Evolutionary conservation across 1,284 basidiomycete genomes (phyloP), one percentile per base, ranked within the genome.

Genomic region (Naganishia sp.): DNA sequence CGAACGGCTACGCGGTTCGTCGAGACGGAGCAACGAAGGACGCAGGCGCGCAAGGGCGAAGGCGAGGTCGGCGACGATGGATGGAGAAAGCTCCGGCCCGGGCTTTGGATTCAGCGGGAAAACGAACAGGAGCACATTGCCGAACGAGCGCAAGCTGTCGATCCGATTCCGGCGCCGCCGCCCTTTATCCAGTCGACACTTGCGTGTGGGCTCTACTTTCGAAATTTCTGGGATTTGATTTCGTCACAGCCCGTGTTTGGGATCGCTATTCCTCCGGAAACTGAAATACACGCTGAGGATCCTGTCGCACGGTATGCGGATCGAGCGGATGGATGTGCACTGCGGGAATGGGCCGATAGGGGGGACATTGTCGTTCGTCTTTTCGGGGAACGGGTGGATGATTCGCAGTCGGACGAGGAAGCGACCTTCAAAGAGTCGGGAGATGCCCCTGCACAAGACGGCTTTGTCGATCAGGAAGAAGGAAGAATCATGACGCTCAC

Each of bases 1-100:
- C 74, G 80, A 17, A 67, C 74, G 10, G 77, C 78, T 0, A 74
- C 80, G 0, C 72, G 80, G 10, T 80, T 75, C 67, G 73, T 80
- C 58, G 80, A 81, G 62, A 74, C 77, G 47, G 73, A 75, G n/a
- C 69, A 74, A n/a, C 68, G 75, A 35, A 72, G 74, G 23, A 54
- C 63, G 51, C 28, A 9, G 32, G 58, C 35, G 1, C 62, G 62
- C 47, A 39, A 45, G 25, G 41, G 28, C 39, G 60, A 28, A 31
- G 63, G 32, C 13, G 50, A 58, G 3, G 55, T 60, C 6, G 56
- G 43, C 2, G 53, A 60, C 2, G 49, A 52, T 45, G 58, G 51
- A 17, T 57, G 51, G 35, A n/a, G 56, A 25, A 45, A 62, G 35
- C 17, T 65, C 17, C 32, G 67, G n/a, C 67, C 62, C 15, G 67